Evolutionary conservation across 257 asterid genomes (phyloP).

Genomic region (Leptodermis oblonga): DNA sequence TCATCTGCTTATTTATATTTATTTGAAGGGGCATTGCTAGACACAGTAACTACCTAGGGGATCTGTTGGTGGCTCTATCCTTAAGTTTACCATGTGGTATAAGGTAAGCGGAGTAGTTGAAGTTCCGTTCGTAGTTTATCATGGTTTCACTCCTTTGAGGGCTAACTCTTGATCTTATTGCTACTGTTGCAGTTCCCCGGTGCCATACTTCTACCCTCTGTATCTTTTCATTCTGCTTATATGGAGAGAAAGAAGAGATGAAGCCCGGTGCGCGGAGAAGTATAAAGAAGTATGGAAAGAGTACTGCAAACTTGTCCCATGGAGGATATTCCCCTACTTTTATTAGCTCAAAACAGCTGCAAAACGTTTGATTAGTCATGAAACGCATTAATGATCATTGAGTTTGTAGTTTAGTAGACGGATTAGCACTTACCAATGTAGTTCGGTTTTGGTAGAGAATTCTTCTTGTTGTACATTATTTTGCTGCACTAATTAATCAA

Average conservation of each 20-base stretch:
- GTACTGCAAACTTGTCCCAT: constrained; percentile 77
- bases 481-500: neutral
- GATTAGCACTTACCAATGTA: neutral
- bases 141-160: neutral
- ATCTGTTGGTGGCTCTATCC: constrained; percentile 81
- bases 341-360: constrained; percentile 34
- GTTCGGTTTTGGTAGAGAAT: neutral
- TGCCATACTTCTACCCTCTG: constrained; percentile 86
- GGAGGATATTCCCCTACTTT: constrained; percentile 81
- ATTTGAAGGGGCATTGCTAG: constrained; percentile 89
- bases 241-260: constrained; percentile 99
- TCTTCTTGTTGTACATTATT: constrained; percentile 8
- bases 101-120: constrained; percentile 41
- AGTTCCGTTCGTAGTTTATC: neutral
- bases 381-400: neutral
- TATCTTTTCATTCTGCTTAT: constrained; percentile 80
- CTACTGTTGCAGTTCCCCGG: constrained; percentile 61
- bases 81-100: constrained; percentile 94
- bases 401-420: neutral
- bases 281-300: constrained; percentile 87
- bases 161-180: neutral
- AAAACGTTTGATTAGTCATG: neutral
- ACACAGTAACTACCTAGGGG: constrained; percentile 95
- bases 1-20: neutral
- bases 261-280: constrained; percentile 90